phyloP scores from a whole-genome alignment of 192 early-diverging fungal species.

The Backusella sp. region DNA sequence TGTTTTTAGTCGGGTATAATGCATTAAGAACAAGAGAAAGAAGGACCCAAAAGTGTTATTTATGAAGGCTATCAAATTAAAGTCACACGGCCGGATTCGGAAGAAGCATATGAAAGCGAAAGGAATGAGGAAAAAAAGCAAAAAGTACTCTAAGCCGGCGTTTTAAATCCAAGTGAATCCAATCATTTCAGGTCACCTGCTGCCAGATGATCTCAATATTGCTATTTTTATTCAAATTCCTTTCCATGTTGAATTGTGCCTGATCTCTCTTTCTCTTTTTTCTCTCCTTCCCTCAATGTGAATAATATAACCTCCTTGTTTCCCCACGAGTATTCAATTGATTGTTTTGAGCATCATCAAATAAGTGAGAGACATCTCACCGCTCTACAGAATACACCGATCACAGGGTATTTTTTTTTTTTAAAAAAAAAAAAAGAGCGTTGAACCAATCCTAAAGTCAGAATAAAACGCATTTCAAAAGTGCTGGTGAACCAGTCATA shows the following conservation, averaged over 20 bases:
- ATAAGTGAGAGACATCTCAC: neutral
- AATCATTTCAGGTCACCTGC: neutral
- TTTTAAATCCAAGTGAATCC: constrained; percentile 6
- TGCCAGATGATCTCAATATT: neutral
- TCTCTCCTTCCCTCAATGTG: neutral
- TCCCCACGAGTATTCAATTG: neutral
- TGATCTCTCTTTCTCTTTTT: neutral
- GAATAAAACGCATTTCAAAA: neutral
- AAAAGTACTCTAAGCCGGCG: neutral
- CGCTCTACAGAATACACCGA: neutral
- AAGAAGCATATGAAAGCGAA: constrained; percentile 9
- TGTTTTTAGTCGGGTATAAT: constrained; percentile 11
- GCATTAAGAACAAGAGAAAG: constrained; percentile 7
- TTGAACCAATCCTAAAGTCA: neutral
- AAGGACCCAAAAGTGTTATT: neutral
- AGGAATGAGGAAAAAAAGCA: neutral
- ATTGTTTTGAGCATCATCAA: neutral
- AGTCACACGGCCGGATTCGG: constrained; percentile 5
- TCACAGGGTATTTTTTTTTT: neutral
- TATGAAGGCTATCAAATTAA: neutral
- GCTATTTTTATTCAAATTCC: constrained; percentile 2
- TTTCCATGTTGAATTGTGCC: neutral
- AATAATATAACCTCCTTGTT: neutral
- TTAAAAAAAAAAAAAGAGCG: neutral
- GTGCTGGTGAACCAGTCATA: neutral